phyloP scores from a whole-genome alignment of 495 filamentous ascomycete species.

The Hyphodiscus hymeniophilus region DNA sequence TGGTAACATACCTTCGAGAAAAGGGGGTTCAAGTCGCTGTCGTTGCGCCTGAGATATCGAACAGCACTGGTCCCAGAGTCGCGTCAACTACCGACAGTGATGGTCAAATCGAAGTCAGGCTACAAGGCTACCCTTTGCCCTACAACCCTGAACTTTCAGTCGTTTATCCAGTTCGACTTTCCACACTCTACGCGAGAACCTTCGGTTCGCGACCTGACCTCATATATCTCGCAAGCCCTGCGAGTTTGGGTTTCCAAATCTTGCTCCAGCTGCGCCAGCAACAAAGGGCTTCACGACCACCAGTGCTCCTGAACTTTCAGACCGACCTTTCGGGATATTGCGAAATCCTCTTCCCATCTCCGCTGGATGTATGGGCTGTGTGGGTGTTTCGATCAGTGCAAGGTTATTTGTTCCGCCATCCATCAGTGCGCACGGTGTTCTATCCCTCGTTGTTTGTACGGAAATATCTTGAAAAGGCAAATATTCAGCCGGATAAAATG shows the following conservation, averaged over 20 bases:
- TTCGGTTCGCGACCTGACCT: conserved; percentile 42
- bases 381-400: conserved; percentile 46
- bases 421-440: conserved; percentile 50
- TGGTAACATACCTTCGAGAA: conserved; percentile 50
- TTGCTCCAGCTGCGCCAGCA: conserved; percentile 50
- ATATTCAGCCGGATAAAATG: conserved; percentile 41
- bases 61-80: conserved; percentile 14
- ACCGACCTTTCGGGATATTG: conserved; percentile 57
- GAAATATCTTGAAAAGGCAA: conserved; percentile 42
- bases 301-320: conserved; percentile 55
- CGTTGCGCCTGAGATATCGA: conserved; percentile 38
- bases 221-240: conserved; percentile 57
- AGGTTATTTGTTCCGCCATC: conserved; percentile 49
- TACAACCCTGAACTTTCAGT: conserved; percentile 57
- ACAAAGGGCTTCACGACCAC: conserved; percentile 32
- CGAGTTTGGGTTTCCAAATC: conserved; percentile 56
- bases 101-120: conserved; percentile 36
- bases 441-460: conserved; percentile 51
- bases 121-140: conserved; percentile 52
- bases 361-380: conserved; percentile 45
- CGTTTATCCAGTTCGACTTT: conserved; percentile 53
- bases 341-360: conserved; percentile 50
- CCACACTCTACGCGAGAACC: conserved; percentile 40
- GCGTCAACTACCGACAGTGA: conserved; percentile 14
- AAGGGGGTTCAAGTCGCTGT: conserved; percentile 49